Evolutionary conservation across 2,329 filamentous ascomycete species (phyloP).

Genomic region (Teratosphaeria gauchensis): DNA sequence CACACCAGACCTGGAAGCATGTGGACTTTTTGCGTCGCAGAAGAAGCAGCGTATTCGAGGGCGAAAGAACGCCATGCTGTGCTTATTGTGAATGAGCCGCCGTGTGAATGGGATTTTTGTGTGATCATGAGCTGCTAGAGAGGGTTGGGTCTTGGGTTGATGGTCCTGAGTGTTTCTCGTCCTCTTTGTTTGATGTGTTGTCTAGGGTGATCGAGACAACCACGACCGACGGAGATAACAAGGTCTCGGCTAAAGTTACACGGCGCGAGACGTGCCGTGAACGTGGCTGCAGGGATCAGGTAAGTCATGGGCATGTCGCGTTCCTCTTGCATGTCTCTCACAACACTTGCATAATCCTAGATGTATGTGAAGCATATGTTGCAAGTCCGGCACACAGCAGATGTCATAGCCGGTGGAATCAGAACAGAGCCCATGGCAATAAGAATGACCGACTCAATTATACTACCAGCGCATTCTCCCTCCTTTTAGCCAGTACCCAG

Average conservation of each 20-base stretch:
- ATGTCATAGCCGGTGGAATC: too few relatives aligned
- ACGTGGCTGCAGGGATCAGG: not conserved
- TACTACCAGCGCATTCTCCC: too few relatives aligned
- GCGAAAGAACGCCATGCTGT: slow-evolving; percentile 8
- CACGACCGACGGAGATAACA: not conserved
- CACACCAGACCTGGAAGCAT: slow-evolving; percentile 48
- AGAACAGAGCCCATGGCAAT: too few relatives aligned
- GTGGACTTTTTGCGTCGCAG: slow-evolving; percentile 60
- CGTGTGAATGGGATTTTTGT: not conserved
- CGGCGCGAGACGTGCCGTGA: not conserved
- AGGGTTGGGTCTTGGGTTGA: not conserved
- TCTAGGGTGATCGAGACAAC: not conserved
- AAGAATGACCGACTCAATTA: too few relatives aligned
- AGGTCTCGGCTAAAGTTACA: not conserved
- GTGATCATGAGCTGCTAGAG: not conserved
- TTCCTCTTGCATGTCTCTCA: not conserved
- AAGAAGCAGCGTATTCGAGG: slow-evolving; percentile 58
- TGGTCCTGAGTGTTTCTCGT: not conserved
- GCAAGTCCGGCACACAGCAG: too few relatives aligned
- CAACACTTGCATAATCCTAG: not conserved
- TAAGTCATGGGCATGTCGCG: too few relatives aligned
- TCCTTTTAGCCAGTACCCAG: too few relatives aligned
- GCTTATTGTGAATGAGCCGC: not conserved
- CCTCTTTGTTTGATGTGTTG: not conserved
- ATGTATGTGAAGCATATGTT: too few relatives aligned